Evolutionary conservation across 2,329 filamentous ascomycete species (phyloP), one percentile per base, ranked within the genome.

Genomic region (Beauveria bassiana): DNA sequence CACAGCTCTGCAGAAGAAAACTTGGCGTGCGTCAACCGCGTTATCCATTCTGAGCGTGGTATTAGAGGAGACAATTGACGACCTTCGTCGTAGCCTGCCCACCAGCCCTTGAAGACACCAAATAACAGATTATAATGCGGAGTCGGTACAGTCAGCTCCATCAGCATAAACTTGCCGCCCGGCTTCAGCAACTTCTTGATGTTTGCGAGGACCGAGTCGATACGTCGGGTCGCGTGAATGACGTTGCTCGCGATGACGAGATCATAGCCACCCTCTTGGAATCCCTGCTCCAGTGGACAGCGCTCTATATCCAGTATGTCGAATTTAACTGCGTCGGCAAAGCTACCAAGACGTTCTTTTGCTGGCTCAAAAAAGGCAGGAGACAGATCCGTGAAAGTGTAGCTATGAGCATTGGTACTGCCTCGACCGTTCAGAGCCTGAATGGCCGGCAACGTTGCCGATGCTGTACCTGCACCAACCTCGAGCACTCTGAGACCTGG

Each of bases 341-440:
- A 67, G 2, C 61, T 47, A 0, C 64, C 57, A 24, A 78, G 73
- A 4, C 62, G 64, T 26, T 71, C 67, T 24, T 67, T 63, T 0
- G 73, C 75, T 2, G 68, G 64, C 16, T 73, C 71, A 55, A 81
- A 78, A 68, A 77, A 78, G 8, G 70, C 72, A 3, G 70, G 62
- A 0, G 74, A 74, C 14, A 79, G 72, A 61, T 81, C 78, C 0
- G 79, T 81, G 66, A 71, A 81, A 0, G 74, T 77, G 65, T 81
- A 81, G 1, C 50, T 31, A 24, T 59, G 63, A 24, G 60, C 46
- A 20, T 61, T 22, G 42, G 50, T 28, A 24, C 50, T 53, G 34
- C 24, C 52, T 38, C 42, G n/a, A 69, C 64, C 5, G 2, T 66
- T 67, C 22, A 79, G 64, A 9, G 65, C 61, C 6, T 69, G 63